phyloP scores from a whole-genome alignment of 306 rosid species.

The Inga leiocalycina region DNA sequence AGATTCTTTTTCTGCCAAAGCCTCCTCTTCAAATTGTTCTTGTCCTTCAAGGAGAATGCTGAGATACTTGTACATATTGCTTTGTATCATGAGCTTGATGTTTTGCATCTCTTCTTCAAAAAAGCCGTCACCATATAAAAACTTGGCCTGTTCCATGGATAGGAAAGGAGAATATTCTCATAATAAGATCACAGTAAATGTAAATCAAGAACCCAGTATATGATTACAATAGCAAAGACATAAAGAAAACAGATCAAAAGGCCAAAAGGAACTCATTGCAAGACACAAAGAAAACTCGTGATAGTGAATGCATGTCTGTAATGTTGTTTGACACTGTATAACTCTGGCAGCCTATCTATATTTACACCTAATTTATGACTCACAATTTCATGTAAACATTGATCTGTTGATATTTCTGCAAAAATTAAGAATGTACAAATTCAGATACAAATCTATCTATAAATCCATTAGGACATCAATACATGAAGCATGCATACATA shows the following conservation, averaged over 20 bases:
- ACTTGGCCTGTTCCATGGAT: slow-evolving; percentile 63
- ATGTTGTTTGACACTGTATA: not conserved
- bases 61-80: slow-evolving; percentile 89
- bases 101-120: slow-evolving; percentile 72
- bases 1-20: slow-evolving; percentile 46
- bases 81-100: slow-evolving; percentile 87
- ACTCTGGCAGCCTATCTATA: not conserved
- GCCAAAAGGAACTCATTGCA: not conserved
- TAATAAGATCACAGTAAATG: slow-evolving; percentile 17
- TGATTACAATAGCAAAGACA: not conserved
- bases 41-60: slow-evolving; percentile 87
- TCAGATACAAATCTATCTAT: slow-evolving; percentile 18
- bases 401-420: not conserved
- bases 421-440: slow-evolving; percentile 3
- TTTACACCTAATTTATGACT: not conserved
- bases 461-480: not conserved
- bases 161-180: slow-evolving; percentile 23
- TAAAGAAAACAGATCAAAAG: slow-evolving; percentile 14
- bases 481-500: not conserved
- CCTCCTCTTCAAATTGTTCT: slow-evolving; percentile 92
- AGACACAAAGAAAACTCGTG: slow-evolving; percentile 4
- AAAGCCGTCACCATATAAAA: slow-evolving; percentile 75
- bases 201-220: not conserved
- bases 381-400: not conserved
- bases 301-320: not conserved